Conservation (phyloP, 1,284 basidiomycete genomes). For the Tausonia pullulans region DNA sequence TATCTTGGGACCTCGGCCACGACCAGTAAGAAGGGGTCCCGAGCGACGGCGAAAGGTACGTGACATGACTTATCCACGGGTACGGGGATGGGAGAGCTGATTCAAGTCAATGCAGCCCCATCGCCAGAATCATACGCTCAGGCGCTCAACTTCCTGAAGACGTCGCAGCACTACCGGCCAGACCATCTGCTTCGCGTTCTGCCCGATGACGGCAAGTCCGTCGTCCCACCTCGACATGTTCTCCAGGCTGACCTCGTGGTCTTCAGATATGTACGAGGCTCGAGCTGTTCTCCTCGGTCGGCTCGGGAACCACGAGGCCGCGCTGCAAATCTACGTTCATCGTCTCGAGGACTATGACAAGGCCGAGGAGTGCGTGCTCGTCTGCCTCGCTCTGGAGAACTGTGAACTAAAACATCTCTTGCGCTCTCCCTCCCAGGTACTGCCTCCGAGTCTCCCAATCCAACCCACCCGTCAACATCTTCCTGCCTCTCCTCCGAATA, state of each 20-base stretch:
- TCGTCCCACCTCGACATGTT: not conserved
- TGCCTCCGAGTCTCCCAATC: conserved; percentile 64
- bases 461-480: conserved; percentile 52
- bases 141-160: conserved; percentile 64
- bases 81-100: not conserved
- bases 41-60: not conserved
- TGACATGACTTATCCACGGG: not conserved
- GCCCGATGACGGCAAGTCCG: conserved; percentile 53
- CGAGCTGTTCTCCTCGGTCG: conserved; percentile 81
- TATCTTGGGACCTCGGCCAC: conserved; percentile 45
- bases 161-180: conserved; percentile 58
- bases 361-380: conserved; percentile 66
- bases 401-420: not conserved
- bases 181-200: conserved; percentile 68
- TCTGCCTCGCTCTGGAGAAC: too few relatives aligned
- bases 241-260: not conserved
- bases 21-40: conserved; percentile 22
- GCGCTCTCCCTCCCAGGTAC: conserved; percentile 45
- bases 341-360: conserved; percentile 65
- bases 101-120: not conserved
- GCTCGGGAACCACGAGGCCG: conserved; percentile 81
- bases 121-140: conserved; percentile 44
- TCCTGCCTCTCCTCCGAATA: conserved; percentile 71
- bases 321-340: conserved; percentile 85
- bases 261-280: conserved; percentile 66